These are phyloP conservation scores for Lentithecium fluviatile DNA, from an alignment of 495 filamentous ascomycete species.

Conservation along the genomic window DNA sequence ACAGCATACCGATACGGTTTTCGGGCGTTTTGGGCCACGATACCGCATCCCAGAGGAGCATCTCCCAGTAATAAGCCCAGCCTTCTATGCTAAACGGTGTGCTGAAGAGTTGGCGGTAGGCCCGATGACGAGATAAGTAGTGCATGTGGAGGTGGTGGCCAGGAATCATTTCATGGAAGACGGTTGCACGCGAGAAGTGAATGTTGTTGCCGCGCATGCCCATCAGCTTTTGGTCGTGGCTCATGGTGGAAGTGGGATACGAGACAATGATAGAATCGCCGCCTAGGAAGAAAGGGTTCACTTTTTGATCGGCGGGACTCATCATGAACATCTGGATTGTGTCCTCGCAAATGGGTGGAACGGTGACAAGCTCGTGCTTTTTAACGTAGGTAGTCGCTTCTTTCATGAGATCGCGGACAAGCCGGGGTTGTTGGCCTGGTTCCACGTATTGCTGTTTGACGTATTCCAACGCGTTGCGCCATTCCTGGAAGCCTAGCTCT, in stretches of 20 bases:
- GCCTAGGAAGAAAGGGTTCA: slow-evolving; percentile 54
- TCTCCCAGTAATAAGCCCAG: slow-evolving; percentile 57
- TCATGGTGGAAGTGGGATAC: slow-evolving; percentile 52
- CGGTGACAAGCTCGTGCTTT: slow-evolving; percentile 52
- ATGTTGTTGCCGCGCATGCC: slow-evolving; percentile 54
- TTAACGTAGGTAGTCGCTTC: slow-evolving; percentile 48
- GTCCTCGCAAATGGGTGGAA: slow-evolving; percentile 51
- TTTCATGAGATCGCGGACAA: slow-evolving; percentile 46
- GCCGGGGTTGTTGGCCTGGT: slow-evolving; percentile 49
- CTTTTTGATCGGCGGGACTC: slow-evolving; percentile 46
- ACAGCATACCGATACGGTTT: slow-evolving; percentile 52
- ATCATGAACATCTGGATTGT: slow-evolving; percentile 56
- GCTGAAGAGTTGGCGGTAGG: slow-evolving; percentile 50
- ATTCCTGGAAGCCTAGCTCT: slow-evolving; percentile 40
- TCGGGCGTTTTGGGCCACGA: slow-evolving; percentile 45
- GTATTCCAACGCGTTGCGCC: slow-evolving; percentile 52
- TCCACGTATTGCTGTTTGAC: slow-evolving; percentile 54
- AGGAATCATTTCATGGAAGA: slow-evolving; percentile 54
- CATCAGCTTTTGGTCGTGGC: slow-evolving; percentile 53
- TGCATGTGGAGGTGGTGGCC: slow-evolving; percentile 54
- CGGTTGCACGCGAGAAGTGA: slow-evolving; percentile 51
- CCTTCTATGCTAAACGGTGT: slow-evolving; percentile 58
- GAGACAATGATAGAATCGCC: slow-evolving; percentile 50
- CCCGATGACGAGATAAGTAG: slow-evolving; percentile 44
- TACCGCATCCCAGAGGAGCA: slow-evolving; percentile 45